Base-by-base conservation (phyloP, 495 filamentous ascomycete genomes). In the Aspergillus cavernicola region DNA sequence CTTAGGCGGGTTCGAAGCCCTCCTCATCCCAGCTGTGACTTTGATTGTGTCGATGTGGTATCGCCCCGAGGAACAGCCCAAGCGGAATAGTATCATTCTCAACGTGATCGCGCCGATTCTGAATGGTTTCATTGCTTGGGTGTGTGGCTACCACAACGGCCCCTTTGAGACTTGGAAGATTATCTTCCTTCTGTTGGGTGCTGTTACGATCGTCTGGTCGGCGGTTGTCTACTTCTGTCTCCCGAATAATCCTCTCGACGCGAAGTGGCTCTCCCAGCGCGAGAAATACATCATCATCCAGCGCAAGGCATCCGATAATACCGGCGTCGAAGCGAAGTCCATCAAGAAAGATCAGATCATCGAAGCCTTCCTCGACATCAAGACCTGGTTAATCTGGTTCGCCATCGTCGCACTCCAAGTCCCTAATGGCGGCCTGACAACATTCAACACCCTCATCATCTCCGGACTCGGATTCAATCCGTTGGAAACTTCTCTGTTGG, bases 281-380 rank as follows among this genome's bases (percentile, higher is more conserved):
- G 72, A 78, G 18, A 73, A 70, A 15, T 60, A 71, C 24, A 66
- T 74, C 57, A 68, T 67, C 6, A 65, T 82, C 26, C 69, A 80
- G 57, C 69, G 78, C 19, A 65, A 77, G n/a, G 66, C 71, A 0
- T 62, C 66, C 11, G 79, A 83, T 46, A 71, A 79, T 49, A 75
- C 75, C 11, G 80, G 80, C 15, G 67, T 82, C 4, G 71, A 75
- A 16, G 80, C 75, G 52, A 80, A 78, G 53, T 61, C 66, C 12
- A 80, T 79, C 58, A 78, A 79, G 40, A 67, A 57, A 55, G 62
- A 73, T 1, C 80, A 83, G 39, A 68, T 70, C 35, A 61, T 61
- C 24, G 76, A 79, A 44, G 68, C 71, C 6, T 52, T 78, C n/a
- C 45, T 49, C 18, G 61, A 80, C 56, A 73, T 69, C 0, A 71